These are phyloP conservation scores for Neoboletus subvelutipes DNA, from an alignment of 768 basidiomycete species.

Conservation along the genomic window DNA sequence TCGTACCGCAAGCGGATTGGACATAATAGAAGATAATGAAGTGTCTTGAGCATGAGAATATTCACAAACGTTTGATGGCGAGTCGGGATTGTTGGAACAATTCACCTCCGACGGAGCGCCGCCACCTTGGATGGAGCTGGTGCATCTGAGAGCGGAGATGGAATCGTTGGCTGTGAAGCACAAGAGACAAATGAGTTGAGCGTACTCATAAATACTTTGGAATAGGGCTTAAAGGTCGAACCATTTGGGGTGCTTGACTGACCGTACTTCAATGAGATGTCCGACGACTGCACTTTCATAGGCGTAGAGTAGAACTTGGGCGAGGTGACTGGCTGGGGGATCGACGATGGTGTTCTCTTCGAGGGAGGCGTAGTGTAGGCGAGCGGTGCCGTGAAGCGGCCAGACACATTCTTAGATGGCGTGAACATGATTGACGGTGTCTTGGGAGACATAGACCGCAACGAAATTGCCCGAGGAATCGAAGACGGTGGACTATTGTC, in stretches of 20 bases:
- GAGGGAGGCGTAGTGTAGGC: slow-evolving; percentile 43
- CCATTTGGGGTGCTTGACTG: slow-evolving; percentile 46
- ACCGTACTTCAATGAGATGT: slow-evolving; percentile 26
- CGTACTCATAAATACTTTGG: slow-evolving; percentile 52
- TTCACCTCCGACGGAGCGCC: slow-evolving; percentile 30
- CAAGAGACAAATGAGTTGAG: slow-evolving; percentile 50
- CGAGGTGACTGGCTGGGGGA: slow-evolving; percentile 56
- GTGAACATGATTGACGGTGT: slow-evolving; percentile 30
- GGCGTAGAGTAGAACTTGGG: slow-evolving; percentile 30
- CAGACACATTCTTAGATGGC: slow-evolving; percentile 34
- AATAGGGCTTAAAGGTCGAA: slow-evolving; percentile 59
- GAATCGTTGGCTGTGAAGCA: slow-evolving; percentile 35
- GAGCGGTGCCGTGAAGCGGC: slow-evolving; percentile 25
- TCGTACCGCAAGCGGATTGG: slow-evolving; percentile 54
- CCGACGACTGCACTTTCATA: slow-evolving; percentile 41
- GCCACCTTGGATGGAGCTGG: slow-evolving; percentile 29
- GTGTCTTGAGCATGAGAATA: slow-evolving; percentile 26
- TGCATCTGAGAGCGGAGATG: slow-evolving; percentile 39
- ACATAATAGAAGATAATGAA: slow-evolving; percentile 48
- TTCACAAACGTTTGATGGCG: slow-evolving; percentile 24
- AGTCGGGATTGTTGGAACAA: slow-evolving; percentile 22
- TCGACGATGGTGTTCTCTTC: slow-evolving; percentile 59
- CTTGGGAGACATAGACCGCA: slow-evolving; percentile 35
- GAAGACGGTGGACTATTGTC: slow-evolving; percentile 44
- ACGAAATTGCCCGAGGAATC: slow-evolving; percentile 46